Evolutionary conservation across 108 stramenopile species (phyloP), one percentile per base, ranked within the genome.

Genomic region (Parietichytrium sp.): DNA sequence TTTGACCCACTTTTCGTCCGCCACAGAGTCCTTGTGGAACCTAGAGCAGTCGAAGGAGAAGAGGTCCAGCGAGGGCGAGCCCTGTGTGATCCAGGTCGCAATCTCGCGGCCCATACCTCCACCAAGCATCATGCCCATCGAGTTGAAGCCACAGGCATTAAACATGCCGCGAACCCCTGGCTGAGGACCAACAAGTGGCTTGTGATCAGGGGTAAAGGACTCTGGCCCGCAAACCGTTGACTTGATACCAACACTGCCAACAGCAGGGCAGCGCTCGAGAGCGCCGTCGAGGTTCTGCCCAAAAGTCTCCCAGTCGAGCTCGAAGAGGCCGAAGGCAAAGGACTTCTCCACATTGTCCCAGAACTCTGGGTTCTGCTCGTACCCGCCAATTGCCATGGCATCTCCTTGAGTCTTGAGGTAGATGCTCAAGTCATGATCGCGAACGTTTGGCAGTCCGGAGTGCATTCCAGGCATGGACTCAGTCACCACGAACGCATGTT

Each of bases 141-240:
- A 81, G 54, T 84, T 84, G 31, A 84, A 81, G 31, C 84, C 84
- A 1, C 79, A 79, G 31, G 84, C 78, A 33, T 80, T 79, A 30
- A 84, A 84, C 36, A 80, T 23, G 29, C 79, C 79, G 3, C 48
- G 52, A 13, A 84, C 36, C 1, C 79, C 84, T 2, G 84, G 84
- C 30, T 53, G 20, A 12, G 79, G 79, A 29, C 84, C 84, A 18
- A 84, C 54, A 20, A 79, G 31, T 16, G 84, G 84, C 25, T 50
- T 33, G n/a, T 54, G 48, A 6, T 84, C 84, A 4, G 84, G 84
- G n/a, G 84, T 84, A 42, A 84, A 84, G 6, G 80, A 81, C 50
- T 84, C 84, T 13, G 84, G 84, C 29, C 84, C 84, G 79, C 84
- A 84, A 54, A 84, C 79, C 50, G 79, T 54, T 15, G 53, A 80